Percentiles rank a stretch among this genome's conserved stretches.
These are phyloP conservation scores for Citrus hindsii DNA, from an alignment of 345 rosid genomes.

Conservation along the genomic window DNA sequence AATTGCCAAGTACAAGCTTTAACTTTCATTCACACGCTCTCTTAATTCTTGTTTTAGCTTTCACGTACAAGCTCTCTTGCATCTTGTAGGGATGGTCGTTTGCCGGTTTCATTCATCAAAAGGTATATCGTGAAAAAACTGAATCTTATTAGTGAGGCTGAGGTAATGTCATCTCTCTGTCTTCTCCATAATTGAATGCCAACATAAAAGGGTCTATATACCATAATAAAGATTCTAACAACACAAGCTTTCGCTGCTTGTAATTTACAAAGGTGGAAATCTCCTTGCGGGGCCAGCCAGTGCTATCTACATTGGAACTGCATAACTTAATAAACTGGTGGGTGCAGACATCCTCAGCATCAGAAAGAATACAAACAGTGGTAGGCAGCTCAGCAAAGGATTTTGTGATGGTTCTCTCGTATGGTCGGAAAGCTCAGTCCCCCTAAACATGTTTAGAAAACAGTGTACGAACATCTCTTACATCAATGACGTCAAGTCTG, in stretches of 20 bases:
- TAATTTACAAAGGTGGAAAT: conserved; percentile 45
- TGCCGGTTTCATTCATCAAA: conserved; percentile 36
- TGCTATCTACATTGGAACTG: conserved; percentile 32
- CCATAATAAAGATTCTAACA: not conserved
- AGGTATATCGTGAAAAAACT: conserved; percentile 39
- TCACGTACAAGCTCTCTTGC: not conserved
- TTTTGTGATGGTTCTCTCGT: conserved; percentile 44
- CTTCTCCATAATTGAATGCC: not conserved
- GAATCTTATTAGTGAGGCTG: conserved; percentile 34
- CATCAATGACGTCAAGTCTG: not conserved
- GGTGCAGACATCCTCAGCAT: conserved; percentile 31
- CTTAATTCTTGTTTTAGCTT: not conserved
- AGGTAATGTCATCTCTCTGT: conserved; percentile 26
- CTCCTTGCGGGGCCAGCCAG: conserved; percentile 33
- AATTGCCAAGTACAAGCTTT: not conserved
- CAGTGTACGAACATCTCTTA: not conserved
- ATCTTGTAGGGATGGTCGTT: conserved; percentile 32
- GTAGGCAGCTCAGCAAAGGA: conserved; percentile 51
- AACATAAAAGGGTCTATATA: not conserved
- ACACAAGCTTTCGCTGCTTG: not conserved
- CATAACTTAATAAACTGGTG: conserved; percentile 37
- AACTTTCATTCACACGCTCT: not conserved
- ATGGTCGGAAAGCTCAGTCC: conserved; percentile 34
- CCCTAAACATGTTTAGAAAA: conserved; percentile 2
- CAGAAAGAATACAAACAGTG: conserved; percentile 17